Evolutionary conservation across 2,329 filamentous ascomycete genomes (phyloP), one percentile per base, ranked within the genome.

Genomic region (Alternaria sp.): DNA sequence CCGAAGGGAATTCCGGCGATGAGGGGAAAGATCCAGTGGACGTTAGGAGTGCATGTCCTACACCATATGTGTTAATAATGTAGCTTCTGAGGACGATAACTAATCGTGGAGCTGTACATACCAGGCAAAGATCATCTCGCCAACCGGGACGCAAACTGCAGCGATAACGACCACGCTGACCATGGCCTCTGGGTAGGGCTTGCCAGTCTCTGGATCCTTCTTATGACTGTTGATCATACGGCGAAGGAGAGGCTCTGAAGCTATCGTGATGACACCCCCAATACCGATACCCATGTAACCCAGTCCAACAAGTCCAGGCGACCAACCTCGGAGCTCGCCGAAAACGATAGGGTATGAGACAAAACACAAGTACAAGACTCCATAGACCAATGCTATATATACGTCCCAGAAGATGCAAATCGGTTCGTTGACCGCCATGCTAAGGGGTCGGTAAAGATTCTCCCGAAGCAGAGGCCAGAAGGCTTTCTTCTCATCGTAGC

Each of bases 311-410:
- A 91, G 53, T 1, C 91, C 89, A 0, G 90, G 83, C 2, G 84
- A 84, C 94, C 93, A 97, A 62, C 92, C 92, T 18, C 94, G 90
- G 59, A 87, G 80, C 41, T 90, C 83, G 11, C 85, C 83, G 79
- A 95, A 97, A 59, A 97, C 90, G 60, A 96, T 90, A 0, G 93
- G 93, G 76, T 96, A 96, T 12, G 92, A 92, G 16, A 96, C 90
- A 81, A 97, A 97, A 79, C 92, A 96, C 32, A 97, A 87, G 73
- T 95, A 95, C 1, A 97, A 83, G 41, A 97, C 93, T 18, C 89
- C 92, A 76, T 97, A 97, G 36, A 97, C 87, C 40, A 97, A 82
- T 0, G 91, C 86, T 64, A 91, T 87, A 67, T 90, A 91, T 34
- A 89, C 76, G 71, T 90, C 86, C 88, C 88, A 94, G 74, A 89